phyloP scores from a whole-genome alignment of 1,139 yeast species.

The Taphrina pruni region DNA sequence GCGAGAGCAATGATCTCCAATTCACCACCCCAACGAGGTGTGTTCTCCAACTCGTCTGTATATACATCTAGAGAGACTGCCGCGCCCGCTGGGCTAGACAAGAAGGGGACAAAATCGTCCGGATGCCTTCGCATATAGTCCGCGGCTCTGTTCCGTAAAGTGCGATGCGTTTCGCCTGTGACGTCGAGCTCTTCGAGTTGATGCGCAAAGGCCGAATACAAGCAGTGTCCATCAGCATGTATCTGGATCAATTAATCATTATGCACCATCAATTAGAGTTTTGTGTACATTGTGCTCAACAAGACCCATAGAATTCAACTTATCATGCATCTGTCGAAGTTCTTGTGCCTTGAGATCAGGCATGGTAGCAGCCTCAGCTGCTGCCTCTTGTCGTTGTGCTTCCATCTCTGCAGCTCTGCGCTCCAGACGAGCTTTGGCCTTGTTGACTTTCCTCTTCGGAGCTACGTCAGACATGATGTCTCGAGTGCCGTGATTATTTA shows the following conservation, averaged over 20 bases:
- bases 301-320: conserved; percentile 60
- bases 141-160: conserved; percentile 70
- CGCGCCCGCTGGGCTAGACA: conserved; percentile 72
- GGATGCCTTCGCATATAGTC: conserved; percentile 66
- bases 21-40: conserved; percentile 97
- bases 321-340: conserved; percentile 63
- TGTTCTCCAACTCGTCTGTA: conserved; percentile 66
- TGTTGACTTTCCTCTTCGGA: conserved; percentile 60
- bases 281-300: conserved; percentile 58
- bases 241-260: conserved; percentile 53
- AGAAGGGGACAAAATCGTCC: conserved; percentile 77
- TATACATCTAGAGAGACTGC: conserved; percentile 68
- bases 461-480: background rate
- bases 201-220: conserved; percentile 83
- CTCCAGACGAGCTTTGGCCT: conserved; percentile 83
- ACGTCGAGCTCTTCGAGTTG: conserved; percentile 66
- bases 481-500: background rate
- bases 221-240: conserved; percentile 91
- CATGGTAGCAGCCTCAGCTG: conserved; percentile 66
- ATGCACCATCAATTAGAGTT: conserved; percentile 44
- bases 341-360: conserved; percentile 77
- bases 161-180: conserved; percentile 56
- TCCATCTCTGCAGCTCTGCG: conserved; percentile 74
- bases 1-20: conserved; percentile 84
- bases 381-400: conserved; percentile 69